A percentile compares a stretch with the other conserved stretches of the same genome.
Evolutionary conservation across 148 eudicot species (phyloP).

Genomic region (Amaranthus hypochondriacus): DNA sequence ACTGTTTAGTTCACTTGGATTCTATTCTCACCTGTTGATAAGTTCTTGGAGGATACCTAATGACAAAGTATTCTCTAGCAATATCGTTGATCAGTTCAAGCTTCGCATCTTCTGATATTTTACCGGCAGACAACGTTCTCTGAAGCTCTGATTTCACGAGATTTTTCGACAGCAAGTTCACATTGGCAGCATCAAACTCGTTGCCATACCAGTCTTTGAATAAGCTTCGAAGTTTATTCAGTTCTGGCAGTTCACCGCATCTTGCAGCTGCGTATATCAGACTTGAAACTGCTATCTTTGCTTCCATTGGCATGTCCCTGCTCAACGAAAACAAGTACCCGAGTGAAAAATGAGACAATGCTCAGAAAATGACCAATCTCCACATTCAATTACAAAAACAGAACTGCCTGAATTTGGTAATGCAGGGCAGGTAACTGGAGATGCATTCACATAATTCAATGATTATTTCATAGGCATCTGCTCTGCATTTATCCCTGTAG

Average conservation of each 20-base stretch:
- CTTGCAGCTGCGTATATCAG: constrained; percentile 30
- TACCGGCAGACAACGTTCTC: neutral
- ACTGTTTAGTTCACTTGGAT: neutral
- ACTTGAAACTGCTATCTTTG: constrained; percentile 17
- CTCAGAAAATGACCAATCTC: neutral
- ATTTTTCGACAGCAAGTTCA: constrained; percentile 15
- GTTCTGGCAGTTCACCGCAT: constrained; percentile 27
- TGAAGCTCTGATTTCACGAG: constrained; percentile 20
- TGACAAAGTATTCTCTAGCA: neutral
- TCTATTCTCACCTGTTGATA: constrained; percentile 10
- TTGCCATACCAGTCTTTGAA: constrained; percentile 21
- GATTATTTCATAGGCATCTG: constrained; percentile 22
- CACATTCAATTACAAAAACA: neutral
- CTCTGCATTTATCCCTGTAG: constrained; percentile 14
- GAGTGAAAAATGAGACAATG: neutral
- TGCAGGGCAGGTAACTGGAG: constrained; percentile 8
- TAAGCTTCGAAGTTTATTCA: constrained; percentile 19
- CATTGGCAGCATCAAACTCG: constrained; percentile 19
- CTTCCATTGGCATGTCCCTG: constrained; percentile 26
- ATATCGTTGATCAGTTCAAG: constrained; percentile 19
- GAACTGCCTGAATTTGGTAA: constrained; percentile 7
- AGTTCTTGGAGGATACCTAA: neutral
- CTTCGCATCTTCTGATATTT: constrained; percentile 15
- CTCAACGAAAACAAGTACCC: neutral
- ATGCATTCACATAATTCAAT: constrained; percentile 16